Conservation (phyloP, 768 basidiomycete genomes). For the Filobasidium wieringae region DNA sequence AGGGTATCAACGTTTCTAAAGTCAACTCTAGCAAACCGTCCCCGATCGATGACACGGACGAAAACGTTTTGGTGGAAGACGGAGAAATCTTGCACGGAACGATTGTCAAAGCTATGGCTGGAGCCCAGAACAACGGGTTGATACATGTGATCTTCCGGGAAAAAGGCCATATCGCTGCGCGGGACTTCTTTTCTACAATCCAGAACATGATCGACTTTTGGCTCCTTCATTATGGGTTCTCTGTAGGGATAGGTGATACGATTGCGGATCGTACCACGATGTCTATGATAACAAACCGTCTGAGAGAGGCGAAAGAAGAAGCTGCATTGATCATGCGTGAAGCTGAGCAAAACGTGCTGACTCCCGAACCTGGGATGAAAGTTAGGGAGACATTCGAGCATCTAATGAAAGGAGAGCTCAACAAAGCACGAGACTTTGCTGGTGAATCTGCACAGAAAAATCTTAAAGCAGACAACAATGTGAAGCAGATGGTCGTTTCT, state of each 20-base stretch:
- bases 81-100: conserved; percentile 91
- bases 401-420: conserved; percentile 76
- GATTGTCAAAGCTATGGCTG: conserved; percentile 98
- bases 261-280: conserved; percentile 85
- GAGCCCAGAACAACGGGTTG: conserved; percentile 76
- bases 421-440: conserved; percentile 85
- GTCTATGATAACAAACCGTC: conserved; percentile 69
- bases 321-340: conserved; percentile 70
- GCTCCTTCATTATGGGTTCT: conserved; percentile 98
- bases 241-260: conserved; percentile 97
- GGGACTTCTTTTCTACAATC: conserved; percentile 79
- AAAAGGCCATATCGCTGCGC: conserved; percentile 83
- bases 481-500: conserved; percentile 99
- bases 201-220: conserved; percentile 96
- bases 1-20: conserved; percentile 66
- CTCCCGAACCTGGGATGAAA: conserved; percentile 92
- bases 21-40: conserved; percentile 55
- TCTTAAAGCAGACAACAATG: conserved; percentile 97
- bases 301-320: conserved; percentile 63
- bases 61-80: conserved; percentile 91
- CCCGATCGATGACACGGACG: conserved; percentile 74
- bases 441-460: conserved; percentile 95
- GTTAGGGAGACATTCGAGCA: conserved; percentile 98
- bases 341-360: conserved; percentile 74
- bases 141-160: conserved; percentile 96